Percentiles rank a stretch among this genome's conserved stretches.
Conservation (phyloP, 768 basidiomycete genomes). For the Tylopilus vinaceipallidus region DNA sequence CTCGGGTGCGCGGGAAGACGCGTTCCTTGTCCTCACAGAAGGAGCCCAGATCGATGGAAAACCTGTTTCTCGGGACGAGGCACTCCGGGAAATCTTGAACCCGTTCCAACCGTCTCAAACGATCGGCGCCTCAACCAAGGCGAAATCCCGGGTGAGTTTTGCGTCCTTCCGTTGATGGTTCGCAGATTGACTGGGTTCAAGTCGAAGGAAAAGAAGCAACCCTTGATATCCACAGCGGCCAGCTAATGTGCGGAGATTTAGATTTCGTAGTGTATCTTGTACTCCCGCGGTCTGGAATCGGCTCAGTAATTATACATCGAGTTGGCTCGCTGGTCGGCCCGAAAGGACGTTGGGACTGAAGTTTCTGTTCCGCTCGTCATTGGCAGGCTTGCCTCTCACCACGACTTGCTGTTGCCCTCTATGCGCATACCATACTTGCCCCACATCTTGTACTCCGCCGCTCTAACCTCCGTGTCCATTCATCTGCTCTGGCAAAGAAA, state of each 20-base stretch:
- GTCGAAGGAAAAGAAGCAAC: conserved; percentile 19
- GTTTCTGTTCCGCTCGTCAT: background rate
- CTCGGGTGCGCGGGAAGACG: conserved; percentile 14
- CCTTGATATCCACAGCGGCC: background rate
- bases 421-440: conserved; percentile 49
- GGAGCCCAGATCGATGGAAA: conserved; percentile 28
- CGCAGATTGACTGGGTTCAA: conserved; percentile 8
- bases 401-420: background rate
- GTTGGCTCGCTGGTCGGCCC: too few species aligned
- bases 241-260: conserved; percentile 8
- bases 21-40: conserved; percentile 21
- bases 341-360: background rate
- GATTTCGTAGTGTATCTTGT: too few species aligned
- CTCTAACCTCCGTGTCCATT: conserved; percentile 64
- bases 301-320: background rate
- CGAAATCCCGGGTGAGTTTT: conserved; percentile 18
- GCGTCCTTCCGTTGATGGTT: background rate
- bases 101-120: conserved; percentile 10
- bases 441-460: conserved; percentile 63
- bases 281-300: too few species aligned
- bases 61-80: conserved; percentile 16
- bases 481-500: conserved; percentile 60
- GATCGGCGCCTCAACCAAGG: conserved; percentile 6
- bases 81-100: conserved; percentile 22
- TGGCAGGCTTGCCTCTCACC: too few species aligned